Evolutionary conservation across 2,329 filamentous ascomycete species (phyloP), one percentile per base, ranked within the genome.

Genomic region (Aureobasidium leucospermi): DNA sequence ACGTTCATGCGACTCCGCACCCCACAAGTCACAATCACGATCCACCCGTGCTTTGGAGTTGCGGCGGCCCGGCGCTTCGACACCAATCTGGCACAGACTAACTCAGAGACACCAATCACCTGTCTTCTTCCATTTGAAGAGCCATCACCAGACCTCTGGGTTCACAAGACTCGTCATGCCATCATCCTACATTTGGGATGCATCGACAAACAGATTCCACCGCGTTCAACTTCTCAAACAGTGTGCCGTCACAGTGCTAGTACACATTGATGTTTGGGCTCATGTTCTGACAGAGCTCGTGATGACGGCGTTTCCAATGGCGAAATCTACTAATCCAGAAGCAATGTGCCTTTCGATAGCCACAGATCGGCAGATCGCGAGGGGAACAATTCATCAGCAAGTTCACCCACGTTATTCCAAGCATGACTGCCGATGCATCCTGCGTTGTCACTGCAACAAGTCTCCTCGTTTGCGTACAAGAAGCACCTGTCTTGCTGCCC

Each of bases 21-120:
- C 52, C 39, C 52, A 56, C 52, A 45, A 43, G 52, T 56, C 52
- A 56, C 52, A 56, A 31, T 56, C 52, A 46, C 39, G 41, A 45
- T 29, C 19, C 41, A 56, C 31, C 52, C 52, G 52, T 56, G 41
- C 52, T 45, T 16, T 56, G n/a, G 41, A 46, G 52, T 46, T 46
- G 52, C 41, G 32, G 41, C 52, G 41, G 41, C 16, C 52, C 52
- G 41, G 52, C 52, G 52, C 52, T 56, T 56, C 52, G 52, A 41
- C 39, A 43, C 28, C 42, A n/a, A 43, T 55, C 51, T 38, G 16
- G 51, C 51, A 55, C 51, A 46, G 52, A 56, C 39, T 38, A 46
- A 55, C 38, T 53, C 49, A 13, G 19, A 53, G 23, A 45, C 51
- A 41, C 29, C 52, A 56, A 56, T 56, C 49, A 53, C 28, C 49